Conservation (phyloP, 1,284 basidiomycete species). For the Microbotryomycetes sp. region DNA sequence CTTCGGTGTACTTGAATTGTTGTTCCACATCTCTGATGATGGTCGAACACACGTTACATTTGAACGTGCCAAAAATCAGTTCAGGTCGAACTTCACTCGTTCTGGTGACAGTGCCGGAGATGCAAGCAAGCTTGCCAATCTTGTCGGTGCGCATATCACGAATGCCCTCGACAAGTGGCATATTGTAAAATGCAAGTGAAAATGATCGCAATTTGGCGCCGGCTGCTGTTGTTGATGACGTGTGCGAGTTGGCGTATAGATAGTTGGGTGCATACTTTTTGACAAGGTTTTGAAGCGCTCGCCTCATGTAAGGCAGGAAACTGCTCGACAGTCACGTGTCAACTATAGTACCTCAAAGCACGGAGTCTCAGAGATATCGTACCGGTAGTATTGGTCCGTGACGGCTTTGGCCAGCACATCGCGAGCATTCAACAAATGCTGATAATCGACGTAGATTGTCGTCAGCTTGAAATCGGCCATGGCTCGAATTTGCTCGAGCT, state of each 20-base stretch:
- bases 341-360: neutral
- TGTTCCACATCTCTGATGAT: constrained; percentile 94
- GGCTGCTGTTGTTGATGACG: constrained; percentile 48
- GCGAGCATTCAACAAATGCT: constrained; percentile 80
- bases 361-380: constrained; percentile 19
- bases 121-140: constrained; percentile 86
- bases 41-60: constrained; percentile 80
- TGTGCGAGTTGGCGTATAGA: constrained; percentile 70
- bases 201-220: constrained; percentile 89
- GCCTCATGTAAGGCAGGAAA: constrained; percentile 87
- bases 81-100: constrained; percentile 97
- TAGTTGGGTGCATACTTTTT: constrained; percentile 84
- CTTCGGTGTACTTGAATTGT: constrained; percentile 99
- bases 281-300: constrained; percentile 83
- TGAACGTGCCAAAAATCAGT: constrained; percentile 85
- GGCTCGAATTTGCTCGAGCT: constrained; percentile 65
- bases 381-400: constrained; percentile 86
- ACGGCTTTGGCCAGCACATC: constrained; percentile 89
- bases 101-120: constrained; percentile 92
- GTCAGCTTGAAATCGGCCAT: constrained; percentile 90
- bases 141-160: constrained; percentile 89
- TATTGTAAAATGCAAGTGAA: constrained; percentile 87
- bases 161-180: constrained; percentile 79
- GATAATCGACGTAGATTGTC: constrained; percentile 93
- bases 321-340: constrained; percentile 32